Evolutionary conservation across 768 basidiomycete species (phyloP).

Genomic region (Russula olivacea): DNA sequence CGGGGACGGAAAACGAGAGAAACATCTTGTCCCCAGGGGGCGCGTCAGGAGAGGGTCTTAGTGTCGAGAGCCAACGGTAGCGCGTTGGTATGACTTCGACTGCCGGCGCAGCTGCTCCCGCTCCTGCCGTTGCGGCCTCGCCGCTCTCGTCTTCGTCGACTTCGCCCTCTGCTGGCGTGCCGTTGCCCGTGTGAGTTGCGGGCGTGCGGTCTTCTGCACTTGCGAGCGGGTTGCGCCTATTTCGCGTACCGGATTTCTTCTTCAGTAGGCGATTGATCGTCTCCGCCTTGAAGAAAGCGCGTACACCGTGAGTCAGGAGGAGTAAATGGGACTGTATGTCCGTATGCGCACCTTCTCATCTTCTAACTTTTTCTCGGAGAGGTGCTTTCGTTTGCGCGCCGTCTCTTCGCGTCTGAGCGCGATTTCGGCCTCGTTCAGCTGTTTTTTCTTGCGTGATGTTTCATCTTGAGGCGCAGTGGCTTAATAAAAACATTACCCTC

Average conservation of each 20-base stretch:
- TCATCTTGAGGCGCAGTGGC: constrained; percentile 25
- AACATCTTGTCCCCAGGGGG: constrained; percentile 32
- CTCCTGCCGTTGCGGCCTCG: constrained; percentile 34
- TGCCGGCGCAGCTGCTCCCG: not conserved
- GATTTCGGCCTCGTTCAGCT: constrained; percentile 64
- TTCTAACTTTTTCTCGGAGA: constrained; percentile 78
- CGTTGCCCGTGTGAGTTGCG: constrained; percentile 32
- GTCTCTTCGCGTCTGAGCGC: constrained; percentile 75
- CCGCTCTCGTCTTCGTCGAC: constrained; percentile 40
- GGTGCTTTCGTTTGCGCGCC: constrained; percentile 71
- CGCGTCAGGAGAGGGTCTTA: constrained; percentile 29
- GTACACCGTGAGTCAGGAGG: not conserved
- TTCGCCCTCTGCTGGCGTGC: constrained; percentile 29
- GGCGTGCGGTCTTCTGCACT: constrained; percentile 43
- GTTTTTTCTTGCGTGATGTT: constrained; percentile 51
- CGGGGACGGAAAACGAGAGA: constrained; percentile 53
- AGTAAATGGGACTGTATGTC: not conserved
- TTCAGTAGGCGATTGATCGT: constrained; percentile 86
- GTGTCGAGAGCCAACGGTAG: constrained; percentile 70
- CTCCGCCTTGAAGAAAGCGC: constrained; percentile 48
- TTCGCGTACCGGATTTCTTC: constrained; percentile 68
- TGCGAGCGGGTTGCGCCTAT: constrained; percentile 48
- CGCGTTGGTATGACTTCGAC: constrained; percentile 42
- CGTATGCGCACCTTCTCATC: constrained; percentile 63
- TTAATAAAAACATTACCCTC: not conserved